A percentile compares a stretch with the other conserved stretches of the same genome.
These are phyloP conservation scores for Tranzscheliella williamsii DNA, from an alignment of 1,284 basidiomycete genomes.

Conservation along the genomic window DNA sequence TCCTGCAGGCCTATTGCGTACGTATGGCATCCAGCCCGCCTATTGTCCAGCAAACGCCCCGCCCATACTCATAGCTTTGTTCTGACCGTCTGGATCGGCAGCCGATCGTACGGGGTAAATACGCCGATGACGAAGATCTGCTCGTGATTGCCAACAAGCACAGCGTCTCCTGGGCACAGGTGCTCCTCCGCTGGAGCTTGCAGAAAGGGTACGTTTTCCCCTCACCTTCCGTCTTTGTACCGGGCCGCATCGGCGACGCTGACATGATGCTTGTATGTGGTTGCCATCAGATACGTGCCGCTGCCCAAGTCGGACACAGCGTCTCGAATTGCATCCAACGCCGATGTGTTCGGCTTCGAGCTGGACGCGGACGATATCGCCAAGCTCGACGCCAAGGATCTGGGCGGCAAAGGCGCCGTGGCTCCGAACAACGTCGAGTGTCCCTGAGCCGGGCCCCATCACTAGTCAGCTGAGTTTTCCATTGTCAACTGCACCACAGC, in stretches of 20 bases:
- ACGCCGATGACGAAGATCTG: conserved; percentile 19
- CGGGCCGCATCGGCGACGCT: no score
- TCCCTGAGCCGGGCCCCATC: conserved; percentile 3
- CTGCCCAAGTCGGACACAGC: conserved; percentile 45
- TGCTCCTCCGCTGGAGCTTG: conserved; percentile 29
- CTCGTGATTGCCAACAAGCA: conserved; percentile 28
- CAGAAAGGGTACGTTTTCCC: conserved; percentile 15
- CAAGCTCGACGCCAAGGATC: conserved; percentile 25
- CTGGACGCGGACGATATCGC: conserved; percentile 33
- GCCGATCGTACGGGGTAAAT: conserved; percentile 29
- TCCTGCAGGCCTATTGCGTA: conserved; percentile 34
- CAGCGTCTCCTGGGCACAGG: conserved; percentile 32
- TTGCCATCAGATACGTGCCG: conserved; percentile 11
- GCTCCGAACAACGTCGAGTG: conserved; percentile 30
- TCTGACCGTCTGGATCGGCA: no score
- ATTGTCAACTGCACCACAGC: no score
- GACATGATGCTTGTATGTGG: neutral
- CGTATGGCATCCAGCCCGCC: no score
- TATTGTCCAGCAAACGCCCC: no score
- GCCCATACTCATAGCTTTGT: no score
- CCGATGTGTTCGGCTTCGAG: conserved; percentile 33
- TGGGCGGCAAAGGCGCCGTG: conserved; percentile 26
- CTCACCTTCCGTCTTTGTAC: neutral
- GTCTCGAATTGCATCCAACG: conserved; percentile 35
- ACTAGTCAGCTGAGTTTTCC: no score